These are phyloP conservation scores for Cystoderma amianthinum DNA, from an alignment of 768 basidiomycete genomes.

Conservation along the genomic window DNA sequence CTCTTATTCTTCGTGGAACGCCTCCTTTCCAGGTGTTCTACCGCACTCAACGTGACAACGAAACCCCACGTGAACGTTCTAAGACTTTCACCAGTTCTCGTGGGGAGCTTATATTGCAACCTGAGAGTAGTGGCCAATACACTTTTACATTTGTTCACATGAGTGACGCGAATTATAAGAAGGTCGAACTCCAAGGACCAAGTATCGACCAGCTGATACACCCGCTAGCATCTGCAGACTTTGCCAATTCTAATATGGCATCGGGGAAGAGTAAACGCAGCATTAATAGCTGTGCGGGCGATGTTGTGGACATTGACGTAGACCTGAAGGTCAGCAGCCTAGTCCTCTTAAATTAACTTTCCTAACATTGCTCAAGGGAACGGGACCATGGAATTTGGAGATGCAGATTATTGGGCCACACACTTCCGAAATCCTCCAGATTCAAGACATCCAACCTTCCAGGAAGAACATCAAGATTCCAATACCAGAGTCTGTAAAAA, in stretches of 20 bases:
- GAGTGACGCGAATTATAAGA: constrained; percentile 81
- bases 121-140: constrained; percentile 86
- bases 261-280: constrained; percentile 39
- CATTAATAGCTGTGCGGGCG: constrained; percentile 77
- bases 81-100: constrained; percentile 63
- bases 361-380: constrained; percentile 46
- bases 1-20: constrained; percentile 79
- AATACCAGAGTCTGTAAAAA: constrained; percentile 60
- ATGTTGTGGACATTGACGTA: constrained; percentile 68
- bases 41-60: constrained; percentile 63
- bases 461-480: constrained; percentile 55
- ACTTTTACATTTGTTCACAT: constrained; percentile 73
- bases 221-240: constrained; percentile 77
- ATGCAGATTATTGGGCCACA: constrained; percentile 75
- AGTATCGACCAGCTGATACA: constrained; percentile 87
- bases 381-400: constrained; percentile 84
- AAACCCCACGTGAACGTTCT: constrained; percentile 49
- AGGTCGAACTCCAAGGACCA: constrained; percentile 65
- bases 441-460: constrained; percentile 48
- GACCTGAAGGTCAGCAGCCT: constrained; percentile 59
- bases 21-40: constrained; percentile 88
- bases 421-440: constrained; percentile 49
- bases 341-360: not conserved
- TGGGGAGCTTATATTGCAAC: constrained; percentile 79
- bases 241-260: constrained; percentile 35